Evolutionary conservation across 2,329 filamentous ascomycete genomes (phyloP).

Genomic region (Pestalotiopsis sp.): DNA sequence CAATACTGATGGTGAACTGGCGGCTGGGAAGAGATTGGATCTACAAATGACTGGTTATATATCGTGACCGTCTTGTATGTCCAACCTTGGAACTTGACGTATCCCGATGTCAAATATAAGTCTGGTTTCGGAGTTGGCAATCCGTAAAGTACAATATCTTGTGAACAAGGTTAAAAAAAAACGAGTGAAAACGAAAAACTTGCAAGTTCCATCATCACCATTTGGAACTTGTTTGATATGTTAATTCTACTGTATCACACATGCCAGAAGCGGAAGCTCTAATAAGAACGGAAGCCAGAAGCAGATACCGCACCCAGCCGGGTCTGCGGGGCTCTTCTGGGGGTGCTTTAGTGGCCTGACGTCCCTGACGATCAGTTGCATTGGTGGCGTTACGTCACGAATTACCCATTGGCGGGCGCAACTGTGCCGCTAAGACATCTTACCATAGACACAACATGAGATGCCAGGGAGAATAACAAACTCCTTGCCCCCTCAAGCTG

Average conservation of each 20-base stretch:
- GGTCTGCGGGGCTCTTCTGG: neutral
- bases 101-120: too few species aligned
- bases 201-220: too few species aligned
- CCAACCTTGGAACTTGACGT: too few species aligned
- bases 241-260: neutral
- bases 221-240: too few species aligned
- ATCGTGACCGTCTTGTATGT: too few species aligned
- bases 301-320: neutral
- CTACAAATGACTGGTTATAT: neutral
- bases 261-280: neutral
- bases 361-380: neutral
- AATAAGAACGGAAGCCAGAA: neutral
- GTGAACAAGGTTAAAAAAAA: too few species aligned
- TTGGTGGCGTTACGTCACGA: constrained; percentile 7
- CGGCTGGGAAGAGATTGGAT: neutral
- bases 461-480: neutral
- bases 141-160: too few species aligned
- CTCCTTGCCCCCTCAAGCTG: neutral
- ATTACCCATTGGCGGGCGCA: neutral
- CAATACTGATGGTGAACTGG: neutral
- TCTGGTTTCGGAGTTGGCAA: too few species aligned
- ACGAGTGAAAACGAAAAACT: too few species aligned
- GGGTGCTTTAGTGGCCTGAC: neutral
- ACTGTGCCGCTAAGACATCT: neutral
- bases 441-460: neutral